Evolutionary conservation across 2,329 filamentous ascomycete genomes (phyloP).

Genomic region (Fusarium piperis): DNA sequence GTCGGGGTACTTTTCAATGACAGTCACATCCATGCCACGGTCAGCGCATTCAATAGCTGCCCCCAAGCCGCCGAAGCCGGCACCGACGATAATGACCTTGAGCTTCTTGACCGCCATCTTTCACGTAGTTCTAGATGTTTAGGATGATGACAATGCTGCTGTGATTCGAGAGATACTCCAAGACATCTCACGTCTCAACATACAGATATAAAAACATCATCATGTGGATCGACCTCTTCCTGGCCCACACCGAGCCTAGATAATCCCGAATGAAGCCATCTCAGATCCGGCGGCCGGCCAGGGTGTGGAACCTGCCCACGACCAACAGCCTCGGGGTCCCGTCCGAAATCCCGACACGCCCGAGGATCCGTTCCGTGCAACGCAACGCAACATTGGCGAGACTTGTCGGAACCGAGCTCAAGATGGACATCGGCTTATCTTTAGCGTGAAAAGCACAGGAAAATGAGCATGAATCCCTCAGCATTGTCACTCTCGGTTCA

Average conservation of each 20-base stretch:
- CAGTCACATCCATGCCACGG: conserved; percentile 12
- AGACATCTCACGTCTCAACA: not conserved
- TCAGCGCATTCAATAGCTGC: conserved; percentile 15
- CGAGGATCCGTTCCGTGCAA: not conserved
- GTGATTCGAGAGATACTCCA: not conserved
- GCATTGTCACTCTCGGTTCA: not conserved
- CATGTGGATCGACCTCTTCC: not conserved
- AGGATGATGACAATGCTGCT: not conserved
- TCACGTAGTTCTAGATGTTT: not conserved
- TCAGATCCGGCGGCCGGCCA: too few species aligned
- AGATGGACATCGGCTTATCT: not conserved
- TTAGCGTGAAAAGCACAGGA: not conserved
- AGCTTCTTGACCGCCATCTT: conserved; percentile 1
- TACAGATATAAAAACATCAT: not conserved
- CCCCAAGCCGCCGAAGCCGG: not conserved
- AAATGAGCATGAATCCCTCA: not conserved
- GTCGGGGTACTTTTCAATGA: conserved; percentile 18
- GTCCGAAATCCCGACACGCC: not conserved
- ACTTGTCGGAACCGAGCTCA: not conserved
- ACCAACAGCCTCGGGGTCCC: not conserved
- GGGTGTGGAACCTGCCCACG: too few species aligned
- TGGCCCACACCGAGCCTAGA: not conserved
- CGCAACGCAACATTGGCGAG: not conserved
- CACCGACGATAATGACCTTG: not conserved
- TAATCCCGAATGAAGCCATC: not conserved